Percentiles rank a stretch among this genome's conserved stretches.
Evolutionary conservation across 164 flowering plant genomes (phyloP).

Genomic region (Magnolia officinalis): DNA sequence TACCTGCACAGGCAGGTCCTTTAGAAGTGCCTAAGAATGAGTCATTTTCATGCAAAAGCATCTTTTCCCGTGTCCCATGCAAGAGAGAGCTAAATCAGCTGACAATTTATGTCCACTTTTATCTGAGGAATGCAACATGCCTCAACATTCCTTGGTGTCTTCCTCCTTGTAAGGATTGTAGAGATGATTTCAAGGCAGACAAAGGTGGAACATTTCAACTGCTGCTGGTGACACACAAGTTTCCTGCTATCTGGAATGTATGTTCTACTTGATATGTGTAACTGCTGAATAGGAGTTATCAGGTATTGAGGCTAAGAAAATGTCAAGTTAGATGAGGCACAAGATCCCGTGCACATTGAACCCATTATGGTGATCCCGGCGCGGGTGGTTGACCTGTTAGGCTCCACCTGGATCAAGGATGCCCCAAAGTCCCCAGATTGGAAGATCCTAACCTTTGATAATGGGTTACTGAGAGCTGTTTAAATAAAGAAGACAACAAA

Average conservation of each 20-base stretch:
- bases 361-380: too few relatives aligned
- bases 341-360: neutral
- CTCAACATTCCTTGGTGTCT: slow-evolving; percentile 26
- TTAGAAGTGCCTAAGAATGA: slow-evolving; percentile 20
- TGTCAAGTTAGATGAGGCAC: neutral
- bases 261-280: slow-evolving; percentile 5
- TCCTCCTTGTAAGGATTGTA: slow-evolving; percentile 16
- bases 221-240: slow-evolving; percentile 65
- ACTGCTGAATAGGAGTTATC: neutral
- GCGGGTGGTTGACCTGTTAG: too few relatives aligned
- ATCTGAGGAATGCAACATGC: slow-evolving; percentile 28
- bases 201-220: slow-evolving; percentile 50
- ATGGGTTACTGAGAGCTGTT: neutral
- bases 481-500: too few relatives aligned
- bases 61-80: slow-evolving; percentile 32
- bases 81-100: slow-evolving; percentile 22
- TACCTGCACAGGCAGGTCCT: slow-evolving; percentile 28
- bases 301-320: neutral
- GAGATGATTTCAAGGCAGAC: slow-evolving; percentile 24
- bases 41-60: slow-evolving; percentile 53
- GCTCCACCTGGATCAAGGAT: neutral
- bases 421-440: neutral
- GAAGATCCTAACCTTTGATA: neutral
- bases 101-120: slow-evolving; percentile 40
- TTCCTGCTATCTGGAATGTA: slow-evolving; percentile 57